These are phyloP conservation scores for Parietaria judaica DNA, from an alignment of 306 rosid genomes.

Conservation along the genomic window DNA sequence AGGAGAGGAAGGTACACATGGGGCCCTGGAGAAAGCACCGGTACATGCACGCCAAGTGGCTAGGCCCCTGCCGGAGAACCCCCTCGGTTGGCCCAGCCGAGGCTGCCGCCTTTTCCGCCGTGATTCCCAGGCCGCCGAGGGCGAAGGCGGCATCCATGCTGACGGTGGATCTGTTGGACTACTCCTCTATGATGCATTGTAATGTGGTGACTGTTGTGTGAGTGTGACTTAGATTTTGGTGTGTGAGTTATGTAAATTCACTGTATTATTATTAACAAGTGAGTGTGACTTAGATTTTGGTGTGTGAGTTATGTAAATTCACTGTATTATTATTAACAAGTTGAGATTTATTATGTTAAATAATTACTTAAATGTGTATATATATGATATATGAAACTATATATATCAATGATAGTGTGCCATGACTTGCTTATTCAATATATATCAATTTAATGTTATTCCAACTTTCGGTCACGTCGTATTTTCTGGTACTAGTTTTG, in stretches of 20 bases:
- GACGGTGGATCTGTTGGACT: constrained; percentile 61
- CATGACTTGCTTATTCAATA: too few species aligned
- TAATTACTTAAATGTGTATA: too few species aligned
- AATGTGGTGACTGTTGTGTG: constrained; percentile 47
- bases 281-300: neutral
- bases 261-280: too few species aligned
- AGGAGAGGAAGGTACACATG: constrained; percentile 75
- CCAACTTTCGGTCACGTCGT: too few species aligned
- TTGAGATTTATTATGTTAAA: too few species aligned
- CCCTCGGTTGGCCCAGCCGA: constrained; percentile 24
- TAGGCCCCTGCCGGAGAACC: constrained; percentile 53
- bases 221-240: neutral
- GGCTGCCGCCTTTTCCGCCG: constrained; percentile 19
- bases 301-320: neutral
- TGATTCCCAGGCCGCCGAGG: constrained; percentile 24
- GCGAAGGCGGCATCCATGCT: constrained; percentile 48
- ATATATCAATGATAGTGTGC: too few species aligned
- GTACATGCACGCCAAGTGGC: constrained; percentile 90
- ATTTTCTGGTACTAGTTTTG: too few species aligned
- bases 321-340: too few species aligned
- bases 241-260: neutral
- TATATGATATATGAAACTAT: too few species aligned
- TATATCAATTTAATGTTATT: too few species aligned
- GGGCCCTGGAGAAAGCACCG: constrained; percentile 89
- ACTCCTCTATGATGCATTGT: constrained; percentile 21